These are phyloP conservation scores for Colletotrichum sp. DNA, from an alignment of 2,329 filamentous ascomycete species.

Conservation along the genomic window DNA sequence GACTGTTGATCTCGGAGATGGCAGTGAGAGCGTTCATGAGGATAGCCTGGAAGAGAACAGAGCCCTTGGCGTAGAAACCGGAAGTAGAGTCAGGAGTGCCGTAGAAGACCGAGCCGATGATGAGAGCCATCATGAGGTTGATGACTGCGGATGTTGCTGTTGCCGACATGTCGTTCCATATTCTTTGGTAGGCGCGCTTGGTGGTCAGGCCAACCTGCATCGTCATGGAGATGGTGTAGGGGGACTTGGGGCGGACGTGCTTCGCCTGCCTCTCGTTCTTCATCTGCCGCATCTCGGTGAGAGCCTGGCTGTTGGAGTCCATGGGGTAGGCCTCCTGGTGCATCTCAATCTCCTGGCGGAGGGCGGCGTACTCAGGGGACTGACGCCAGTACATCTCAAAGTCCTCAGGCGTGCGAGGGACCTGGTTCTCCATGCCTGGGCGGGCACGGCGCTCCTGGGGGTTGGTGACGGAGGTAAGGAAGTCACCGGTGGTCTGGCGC, in stretches of 20 bases:
- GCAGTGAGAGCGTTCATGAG: constrained; percentile 64
- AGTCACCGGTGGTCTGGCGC: constrained; percentile 73
- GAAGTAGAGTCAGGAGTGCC: constrained; percentile 52
- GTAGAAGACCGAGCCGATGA: constrained; percentile 67
- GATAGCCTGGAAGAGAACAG: constrained; percentile 65
- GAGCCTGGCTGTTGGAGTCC: constrained; percentile 40
- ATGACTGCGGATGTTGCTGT: constrained; percentile 50
- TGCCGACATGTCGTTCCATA: constrained; percentile 56
- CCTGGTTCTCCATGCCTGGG: constrained; percentile 63
- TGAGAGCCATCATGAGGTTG: constrained; percentile 62
- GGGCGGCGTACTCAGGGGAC: constrained; percentile 46
- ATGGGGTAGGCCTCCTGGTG: constrained; percentile 53
- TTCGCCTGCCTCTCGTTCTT: constrained; percentile 59
- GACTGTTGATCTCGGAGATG: constrained; percentile 57
- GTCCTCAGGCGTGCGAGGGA: constrained; percentile 73
- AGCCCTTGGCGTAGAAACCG: constrained; percentile 59
- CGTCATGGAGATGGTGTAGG: constrained; percentile 60
- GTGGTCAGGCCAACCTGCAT: constrained; percentile 61
- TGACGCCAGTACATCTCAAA: constrained; percentile 59
- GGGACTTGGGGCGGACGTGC: constrained; percentile 57
- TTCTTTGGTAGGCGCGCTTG: constrained; percentile 54
- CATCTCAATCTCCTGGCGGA: constrained; percentile 53
- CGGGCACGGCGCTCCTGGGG: constrained; percentile 61
- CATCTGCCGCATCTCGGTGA: constrained; percentile 48
- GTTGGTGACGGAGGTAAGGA: constrained; percentile 73